phyloP scores from a whole-genome alignment of 2,329 filamentous ascomycete genomes.

The Ophiobolus disseminans region DNA sequence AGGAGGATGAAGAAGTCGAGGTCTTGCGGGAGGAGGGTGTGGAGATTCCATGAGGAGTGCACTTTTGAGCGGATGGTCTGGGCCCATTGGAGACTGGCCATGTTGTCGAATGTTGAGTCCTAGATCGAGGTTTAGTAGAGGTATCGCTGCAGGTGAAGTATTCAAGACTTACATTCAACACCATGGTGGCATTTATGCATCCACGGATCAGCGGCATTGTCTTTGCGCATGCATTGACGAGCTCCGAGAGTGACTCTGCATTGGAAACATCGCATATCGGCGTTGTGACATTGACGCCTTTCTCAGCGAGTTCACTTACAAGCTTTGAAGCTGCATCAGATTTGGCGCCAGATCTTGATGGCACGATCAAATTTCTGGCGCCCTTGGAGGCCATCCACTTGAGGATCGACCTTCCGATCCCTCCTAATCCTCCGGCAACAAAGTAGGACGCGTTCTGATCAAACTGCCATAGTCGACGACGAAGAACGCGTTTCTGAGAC shows the following conservation, averaged over 20 bases:
- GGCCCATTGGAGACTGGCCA: conserved; percentile 4
- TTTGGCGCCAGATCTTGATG: conserved; percentile 6
- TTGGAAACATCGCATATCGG: background rate
- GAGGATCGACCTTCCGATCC: conserved; percentile 20
- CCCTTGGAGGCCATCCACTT: conserved; percentile 19
- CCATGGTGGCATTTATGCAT: conserved; percentile 37
- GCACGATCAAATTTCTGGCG: conserved; percentile 21
- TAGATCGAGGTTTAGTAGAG: background rate
- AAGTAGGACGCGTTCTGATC: conserved; percentile 19
- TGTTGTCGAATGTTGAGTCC: conserved; percentile 16
- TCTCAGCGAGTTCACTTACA: background rate
- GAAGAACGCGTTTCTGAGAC: background rate
- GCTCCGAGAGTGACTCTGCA: background rate
- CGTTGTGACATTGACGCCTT: background rate
- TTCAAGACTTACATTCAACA: conserved; percentile 15
- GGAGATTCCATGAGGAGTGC: conserved; percentile 41
- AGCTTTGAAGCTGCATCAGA: background rate
- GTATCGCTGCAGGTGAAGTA: no score
- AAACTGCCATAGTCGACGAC: background rate
- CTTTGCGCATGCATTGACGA: background rate
- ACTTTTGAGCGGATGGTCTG: conserved; percentile 37
- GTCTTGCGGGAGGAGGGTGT: conserved; percentile 14
- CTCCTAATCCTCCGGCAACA: conserved; percentile 25
- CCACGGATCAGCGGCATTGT: conserved; percentile 34
- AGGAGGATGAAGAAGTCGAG: conserved; percentile 36